Evolutionary conservation across 495 filamentous ascomycete species (phyloP).

Genomic region (Penicillium egyptiacum): DNA sequence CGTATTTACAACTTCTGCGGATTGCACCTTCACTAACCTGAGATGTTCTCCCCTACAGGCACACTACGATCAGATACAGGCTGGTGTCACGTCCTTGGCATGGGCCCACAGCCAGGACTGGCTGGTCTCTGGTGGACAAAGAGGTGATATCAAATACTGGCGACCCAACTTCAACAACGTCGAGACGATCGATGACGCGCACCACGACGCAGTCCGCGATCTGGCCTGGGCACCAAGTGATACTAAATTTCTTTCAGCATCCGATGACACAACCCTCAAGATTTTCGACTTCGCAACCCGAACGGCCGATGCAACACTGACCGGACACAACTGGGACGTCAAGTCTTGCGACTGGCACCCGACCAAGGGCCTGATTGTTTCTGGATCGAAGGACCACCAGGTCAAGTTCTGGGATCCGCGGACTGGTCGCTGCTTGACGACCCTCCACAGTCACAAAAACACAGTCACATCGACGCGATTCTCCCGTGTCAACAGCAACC

Average conservation of each 20-base stretch:
- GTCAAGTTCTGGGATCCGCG: constrained; percentile 98
- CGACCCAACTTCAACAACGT: constrained; percentile 99
- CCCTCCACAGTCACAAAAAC: constrained; percentile 96
- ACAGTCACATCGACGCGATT: constrained; percentile 88
- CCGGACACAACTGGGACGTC: constrained; percentile 93
- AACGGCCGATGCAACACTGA: constrained; percentile 72
- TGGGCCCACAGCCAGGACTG: constrained; percentile 97
- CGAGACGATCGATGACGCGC: constrained; percentile 87
- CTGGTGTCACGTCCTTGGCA: constrained; percentile 78
- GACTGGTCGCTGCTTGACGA: constrained; percentile 84
- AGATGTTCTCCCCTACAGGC: constrained; percentile 50
- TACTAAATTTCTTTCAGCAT: constrained; percentile 92
- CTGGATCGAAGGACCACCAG: constrained; percentile 94
- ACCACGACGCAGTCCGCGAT: constrained; percentile 84
- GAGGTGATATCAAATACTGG: constrained; percentile 97
- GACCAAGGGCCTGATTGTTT: constrained; percentile 89
- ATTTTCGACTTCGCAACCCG: constrained; percentile 96
- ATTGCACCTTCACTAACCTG: constrained; percentile 2
- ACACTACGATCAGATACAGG: constrained; percentile 69
- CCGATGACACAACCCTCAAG: constrained; percentile 88
- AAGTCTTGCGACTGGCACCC: constrained; percentile 98
- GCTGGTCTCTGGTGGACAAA: constrained; percentile 93
- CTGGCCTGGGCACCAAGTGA: constrained; percentile 93
- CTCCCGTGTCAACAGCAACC: constrained; percentile 74
- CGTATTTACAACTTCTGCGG: constrained; percentile 17